These are phyloP conservation scores for Astrephomene gubernaculifera DNA, from an alignment of 139 green algal species.

Conservation along the genomic window DNA sequence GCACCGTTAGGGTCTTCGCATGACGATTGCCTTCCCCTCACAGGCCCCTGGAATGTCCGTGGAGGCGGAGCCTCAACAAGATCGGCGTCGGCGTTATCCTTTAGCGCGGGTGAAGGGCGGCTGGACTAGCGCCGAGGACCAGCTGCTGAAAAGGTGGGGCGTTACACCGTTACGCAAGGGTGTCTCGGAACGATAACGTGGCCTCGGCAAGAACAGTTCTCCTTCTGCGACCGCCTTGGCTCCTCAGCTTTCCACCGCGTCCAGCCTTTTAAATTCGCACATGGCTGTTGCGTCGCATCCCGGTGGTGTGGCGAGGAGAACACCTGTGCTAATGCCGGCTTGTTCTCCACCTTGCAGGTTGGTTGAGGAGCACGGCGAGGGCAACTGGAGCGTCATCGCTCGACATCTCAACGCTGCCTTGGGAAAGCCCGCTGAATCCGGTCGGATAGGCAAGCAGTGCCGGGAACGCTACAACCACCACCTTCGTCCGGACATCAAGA, in stretches of 20 bases:
- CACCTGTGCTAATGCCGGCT: too few relatives aligned
- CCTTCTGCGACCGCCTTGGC: too few relatives aligned
- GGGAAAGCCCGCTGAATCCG: conserved; percentile 60
- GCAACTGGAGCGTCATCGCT: conserved; percentile 79
- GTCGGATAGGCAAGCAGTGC: conserved; percentile 84
- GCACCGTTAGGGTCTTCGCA: too few relatives aligned
- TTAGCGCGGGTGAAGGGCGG: conserved; percentile 63
- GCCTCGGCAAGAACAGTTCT: too few relatives aligned
- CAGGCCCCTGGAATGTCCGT: conserved; percentile 5
- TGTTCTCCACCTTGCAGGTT: too few relatives aligned
- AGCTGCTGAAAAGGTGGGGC: conserved; percentile 36
- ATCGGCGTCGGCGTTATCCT: conserved; percentile 48
- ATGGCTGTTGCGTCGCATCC: too few relatives aligned
- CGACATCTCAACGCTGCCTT: conserved; percentile 57
- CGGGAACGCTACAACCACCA: conserved; percentile 83
- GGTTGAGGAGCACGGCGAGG: conserved; percentile 75
- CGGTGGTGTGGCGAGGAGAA: too few relatives aligned
- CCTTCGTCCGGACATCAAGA: conserved; percentile 79
- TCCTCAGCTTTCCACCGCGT: too few relatives aligned
- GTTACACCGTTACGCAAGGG: too few relatives aligned
- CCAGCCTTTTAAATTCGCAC: too few relatives aligned
- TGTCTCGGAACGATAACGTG: too few relatives aligned
- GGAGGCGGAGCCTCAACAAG: conserved; percentile 7
- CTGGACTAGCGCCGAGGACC: conserved; percentile 57
- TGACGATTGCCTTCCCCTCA: too few relatives aligned